phyloP scores from a whole-genome alignment of 1,284 basidiomycete genomes.

The Fistulina hepatica region DNA sequence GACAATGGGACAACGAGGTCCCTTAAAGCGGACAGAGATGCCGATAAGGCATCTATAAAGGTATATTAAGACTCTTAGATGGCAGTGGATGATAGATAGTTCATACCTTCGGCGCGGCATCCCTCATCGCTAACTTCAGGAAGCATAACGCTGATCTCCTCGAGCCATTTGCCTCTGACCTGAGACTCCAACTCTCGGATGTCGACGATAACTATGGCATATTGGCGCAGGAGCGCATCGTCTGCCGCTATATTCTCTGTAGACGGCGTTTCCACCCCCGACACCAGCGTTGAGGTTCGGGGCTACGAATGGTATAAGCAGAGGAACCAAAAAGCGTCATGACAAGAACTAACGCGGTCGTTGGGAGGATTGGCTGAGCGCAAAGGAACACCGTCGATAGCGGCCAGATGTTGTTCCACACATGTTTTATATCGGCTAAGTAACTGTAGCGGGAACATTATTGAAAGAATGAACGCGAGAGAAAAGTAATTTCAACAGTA shows the following conservation, averaged over 20 bases:
- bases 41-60: constrained; percentile 45
- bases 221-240: constrained; percentile 49
- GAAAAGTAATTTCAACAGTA: too few relatives aligned
- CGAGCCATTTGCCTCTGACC: constrained; percentile 46
- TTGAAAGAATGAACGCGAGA: constrained; percentile 4
- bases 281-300: constrained; percentile 42
- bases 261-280: constrained; percentile 34
- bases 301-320: too few relatives aligned
- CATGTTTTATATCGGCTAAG: constrained; percentile 69
- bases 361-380: constrained; percentile 18
- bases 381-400: constrained; percentile 22
- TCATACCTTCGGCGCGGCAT: constrained; percentile 42
- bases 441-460: constrained; percentile 36
- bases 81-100: not conserved
- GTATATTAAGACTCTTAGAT: constrained; percentile 2
- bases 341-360: constrained; percentile 18
- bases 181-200: constrained; percentile 44
- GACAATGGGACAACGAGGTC: constrained; percentile 44
- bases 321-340: not conserved
- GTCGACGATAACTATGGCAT: constrained; percentile 54
- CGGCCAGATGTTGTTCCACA: constrained; percentile 42
- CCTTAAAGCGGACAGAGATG: constrained; percentile 37
- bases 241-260: constrained; percentile 48
- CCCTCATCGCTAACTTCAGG: constrained; percentile 33
- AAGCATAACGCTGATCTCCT: constrained; percentile 55